A percentile compares a stretch with the other conserved stretches of the same genome.
Conservation (phyloP, 2,329 filamentous ascomycete species). For the Neurospora crassa region DNA sequence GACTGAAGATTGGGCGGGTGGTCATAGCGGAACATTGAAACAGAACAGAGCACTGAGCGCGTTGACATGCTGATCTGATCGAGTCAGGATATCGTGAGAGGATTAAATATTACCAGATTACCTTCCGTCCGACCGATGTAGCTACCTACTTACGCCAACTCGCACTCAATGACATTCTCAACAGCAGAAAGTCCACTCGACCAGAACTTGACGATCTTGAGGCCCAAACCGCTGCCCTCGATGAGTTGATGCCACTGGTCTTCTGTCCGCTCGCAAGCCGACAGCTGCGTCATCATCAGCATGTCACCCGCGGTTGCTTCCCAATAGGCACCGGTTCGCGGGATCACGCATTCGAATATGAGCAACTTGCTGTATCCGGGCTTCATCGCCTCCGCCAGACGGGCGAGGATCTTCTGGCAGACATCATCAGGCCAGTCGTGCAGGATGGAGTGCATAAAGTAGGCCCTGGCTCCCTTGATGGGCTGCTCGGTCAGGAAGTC, state of each 20-base stretch:
- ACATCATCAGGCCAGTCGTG: conserved; percentile 29
- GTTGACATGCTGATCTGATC: no score
- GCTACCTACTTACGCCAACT: conserved; percentile 4
- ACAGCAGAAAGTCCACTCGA: conserved; percentile 5
- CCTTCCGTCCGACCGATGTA: no score
- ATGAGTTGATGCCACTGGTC: conserved; percentile 11
- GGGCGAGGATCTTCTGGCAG: conserved; percentile 23
- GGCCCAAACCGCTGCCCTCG: conserved; percentile 5
- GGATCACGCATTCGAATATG: conserved; percentile 18
- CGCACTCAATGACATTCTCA: conserved; percentile 13
- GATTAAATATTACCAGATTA: no score
- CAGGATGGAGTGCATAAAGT: conserved; percentile 28
- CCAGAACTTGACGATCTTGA: conserved; percentile 13
- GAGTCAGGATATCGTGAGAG: no score
- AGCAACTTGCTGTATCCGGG: conserved; percentile 21
- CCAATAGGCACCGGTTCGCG: conserved; percentile 8
- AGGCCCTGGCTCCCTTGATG: conserved; percentile 23
- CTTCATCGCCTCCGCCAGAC: conserved; percentile 24
- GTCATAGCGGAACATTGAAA: background rate
- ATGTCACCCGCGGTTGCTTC: conserved; percentile 13
- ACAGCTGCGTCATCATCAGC: conserved; percentile 17
- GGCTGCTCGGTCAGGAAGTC: conserved; percentile 21
- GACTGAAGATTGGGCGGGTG: background rate
- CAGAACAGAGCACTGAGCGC: no score
- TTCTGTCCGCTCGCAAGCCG: conserved; percentile 12